These are phyloP conservation scores for Tausonia pullulans DNA, from an alignment of 1,284 basidiomycete genomes.

Conservation along the genomic window DNA sequence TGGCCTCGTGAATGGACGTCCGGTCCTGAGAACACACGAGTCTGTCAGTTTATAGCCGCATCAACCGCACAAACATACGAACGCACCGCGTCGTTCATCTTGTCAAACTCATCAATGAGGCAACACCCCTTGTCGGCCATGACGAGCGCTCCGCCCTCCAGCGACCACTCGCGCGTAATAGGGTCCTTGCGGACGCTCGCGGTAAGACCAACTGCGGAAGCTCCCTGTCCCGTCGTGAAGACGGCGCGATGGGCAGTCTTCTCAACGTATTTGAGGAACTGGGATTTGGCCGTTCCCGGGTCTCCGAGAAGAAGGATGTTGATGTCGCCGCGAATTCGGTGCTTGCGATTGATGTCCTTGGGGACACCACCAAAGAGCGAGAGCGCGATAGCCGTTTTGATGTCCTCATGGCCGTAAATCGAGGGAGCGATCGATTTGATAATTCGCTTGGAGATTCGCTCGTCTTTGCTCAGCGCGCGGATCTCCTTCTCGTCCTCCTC, in stretches of 20 bases:
- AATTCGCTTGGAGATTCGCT: constrained; percentile 85
- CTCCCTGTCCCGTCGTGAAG: constrained; percentile 97
- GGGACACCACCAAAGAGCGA: constrained; percentile 87
- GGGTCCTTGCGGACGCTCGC: constrained; percentile 97
- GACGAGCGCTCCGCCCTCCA: constrained; percentile 94
- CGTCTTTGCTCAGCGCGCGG: constrained; percentile 71
- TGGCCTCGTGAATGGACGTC: constrained; percentile 98
- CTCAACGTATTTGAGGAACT: constrained; percentile 97
- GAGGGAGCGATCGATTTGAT: constrained; percentile 97
- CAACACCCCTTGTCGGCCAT: constrained; percentile 98
- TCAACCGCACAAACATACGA: neutral
- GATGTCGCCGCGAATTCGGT: constrained; percentile 92
- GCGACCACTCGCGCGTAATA: constrained; percentile 93
- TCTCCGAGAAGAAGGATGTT: constrained; percentile 93
- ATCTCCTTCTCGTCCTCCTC: constrained; percentile 95
- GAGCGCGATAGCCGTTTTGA: constrained; percentile 93
- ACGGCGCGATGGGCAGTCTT: constrained; percentile 96
- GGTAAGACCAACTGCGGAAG: constrained; percentile 94
- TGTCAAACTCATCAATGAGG: constrained; percentile 98
- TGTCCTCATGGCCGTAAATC: constrained; percentile 97
- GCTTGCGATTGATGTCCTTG: constrained; percentile 95
- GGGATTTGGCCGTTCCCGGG: constrained; percentile 96
- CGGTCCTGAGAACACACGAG: constrained; percentile 42
- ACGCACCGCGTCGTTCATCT: constrained; percentile 86
- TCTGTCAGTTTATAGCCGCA: neutral